These are phyloP conservation scores for Ustilaginoidea virens DNA, from an alignment of 2,329 filamentous ascomycete species.

Conservation along the genomic window DNA sequence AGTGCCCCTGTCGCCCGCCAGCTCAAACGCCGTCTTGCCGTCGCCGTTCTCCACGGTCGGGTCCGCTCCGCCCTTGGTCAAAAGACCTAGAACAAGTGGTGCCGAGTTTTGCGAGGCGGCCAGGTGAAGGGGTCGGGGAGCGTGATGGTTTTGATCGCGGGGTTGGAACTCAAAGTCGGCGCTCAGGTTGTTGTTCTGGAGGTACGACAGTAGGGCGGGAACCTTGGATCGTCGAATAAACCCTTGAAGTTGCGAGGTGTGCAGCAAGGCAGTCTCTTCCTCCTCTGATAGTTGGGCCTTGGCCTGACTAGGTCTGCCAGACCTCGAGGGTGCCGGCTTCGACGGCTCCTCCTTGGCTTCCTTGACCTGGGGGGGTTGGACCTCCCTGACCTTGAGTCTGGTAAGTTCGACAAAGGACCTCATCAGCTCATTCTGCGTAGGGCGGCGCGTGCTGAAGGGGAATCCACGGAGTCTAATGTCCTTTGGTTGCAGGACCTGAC, in stretches of 20 bases:
- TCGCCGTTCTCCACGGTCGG: conserved; percentile 57
- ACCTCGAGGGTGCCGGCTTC: conserved; percentile 16
- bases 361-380: conserved; percentile 44
- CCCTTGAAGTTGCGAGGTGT: conserved; percentile 79
- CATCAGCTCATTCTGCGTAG: conserved; percentile 91
- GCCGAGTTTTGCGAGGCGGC: conserved; percentile 69
- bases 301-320: conserved; percentile 30
- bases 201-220: conserved; percentile 70
- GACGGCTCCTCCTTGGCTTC: conserved; percentile 29
- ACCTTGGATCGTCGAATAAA: conserved; percentile 82
- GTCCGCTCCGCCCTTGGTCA: conserved; percentile 60
- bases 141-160: conserved; percentile 56
- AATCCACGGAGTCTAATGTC: conserved; percentile 75
- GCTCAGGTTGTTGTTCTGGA: conserved; percentile 58
- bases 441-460: conserved; percentile 80
- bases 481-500: conserved; percentile 63
- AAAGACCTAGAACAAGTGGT: conserved; percentile 60
- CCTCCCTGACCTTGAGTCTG: conserved; percentile 66
- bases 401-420: conserved; percentile 89
- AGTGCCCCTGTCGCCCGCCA: conserved; percentile 72
- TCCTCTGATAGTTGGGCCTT: conserved; percentile 61
- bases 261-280: conserved; percentile 66
- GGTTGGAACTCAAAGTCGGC: conserved; percentile 66
- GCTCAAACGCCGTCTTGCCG: conserved; percentile 73
- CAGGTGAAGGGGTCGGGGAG: conserved; percentile 71